phyloP scores from a whole-genome alignment of 2,329 filamentous ascomycete species.

The Alternaria sp. region DNA sequence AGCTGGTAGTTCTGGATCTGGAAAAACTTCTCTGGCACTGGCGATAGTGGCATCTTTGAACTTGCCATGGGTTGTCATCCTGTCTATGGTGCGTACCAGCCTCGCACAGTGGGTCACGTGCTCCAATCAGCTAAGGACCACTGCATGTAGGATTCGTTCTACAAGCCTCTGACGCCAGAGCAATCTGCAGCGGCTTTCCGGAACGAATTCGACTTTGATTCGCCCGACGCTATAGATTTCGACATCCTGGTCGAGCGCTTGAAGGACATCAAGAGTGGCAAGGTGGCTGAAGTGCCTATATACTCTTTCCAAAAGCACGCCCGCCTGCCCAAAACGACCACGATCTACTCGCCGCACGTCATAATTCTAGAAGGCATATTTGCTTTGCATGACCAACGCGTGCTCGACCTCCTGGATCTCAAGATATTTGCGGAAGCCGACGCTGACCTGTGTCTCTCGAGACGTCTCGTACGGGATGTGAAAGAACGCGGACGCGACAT shows the following conservation, averaged over 20 bases:
- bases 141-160: constrained; percentile 82
- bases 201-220: constrained; percentile 96
- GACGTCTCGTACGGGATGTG: constrained; percentile 76
- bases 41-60: constrained; percentile 90
- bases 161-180: constrained; percentile 83
- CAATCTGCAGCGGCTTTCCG: constrained; percentile 80
- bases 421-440: constrained; percentile 98
- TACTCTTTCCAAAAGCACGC: constrained; percentile 96
- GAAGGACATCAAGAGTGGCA: constrained; percentile 84
- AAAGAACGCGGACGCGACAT: constrained; percentile 88
- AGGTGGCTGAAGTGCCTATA: constrained; percentile 86
- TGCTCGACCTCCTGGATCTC: constrained; percentile 88
- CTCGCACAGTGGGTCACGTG: constrained; percentile 30
- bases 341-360: constrained; percentile 95
- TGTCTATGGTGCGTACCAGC: constrained; percentile 77
- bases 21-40: constrained; percentile 92
- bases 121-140: constrained; percentile 16
- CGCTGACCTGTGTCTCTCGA: constrained; percentile 86
- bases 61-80: constrained; percentile 95
- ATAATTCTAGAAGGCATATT: constrained; percentile 96
- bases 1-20: constrained; percentile 91
- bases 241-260: constrained; percentile 82
- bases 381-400: constrained; percentile 85
- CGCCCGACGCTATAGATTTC: constrained; percentile 93
- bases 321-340: constrained; percentile 77